A percentile compares a stretch with the other conserved stretches of the same genome.
phyloP scores from a whole-genome alignment of 257 asterid species.

The Solanum boliviense region DNA sequence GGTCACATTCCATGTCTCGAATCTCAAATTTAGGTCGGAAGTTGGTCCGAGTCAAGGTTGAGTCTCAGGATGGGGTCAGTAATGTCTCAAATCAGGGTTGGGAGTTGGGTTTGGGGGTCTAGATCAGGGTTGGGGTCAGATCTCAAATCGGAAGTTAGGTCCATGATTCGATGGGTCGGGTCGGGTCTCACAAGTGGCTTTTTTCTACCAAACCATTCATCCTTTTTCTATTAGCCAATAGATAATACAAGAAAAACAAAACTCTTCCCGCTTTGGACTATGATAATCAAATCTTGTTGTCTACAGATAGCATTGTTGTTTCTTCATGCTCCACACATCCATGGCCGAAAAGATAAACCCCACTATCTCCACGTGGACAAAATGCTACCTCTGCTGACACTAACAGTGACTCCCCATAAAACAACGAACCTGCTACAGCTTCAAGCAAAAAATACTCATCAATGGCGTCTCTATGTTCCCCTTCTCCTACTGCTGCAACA shows the following conservation, averaged over 20 bases:
- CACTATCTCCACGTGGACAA: conserved; percentile 32
- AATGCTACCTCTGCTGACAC: conserved; percentile 29
- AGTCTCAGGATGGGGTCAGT: not conserved
- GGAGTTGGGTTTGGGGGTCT: not conserved
- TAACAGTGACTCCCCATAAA: not conserved
- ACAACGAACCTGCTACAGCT: not conserved
- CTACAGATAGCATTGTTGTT: conserved; percentile 37
- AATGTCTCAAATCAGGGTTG: not conserved
- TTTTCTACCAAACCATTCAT: not conserved
- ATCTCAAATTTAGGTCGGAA: not conserved
- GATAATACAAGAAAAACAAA: not conserved
- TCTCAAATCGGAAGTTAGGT: not conserved
- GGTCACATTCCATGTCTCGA: no score
- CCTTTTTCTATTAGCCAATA: not conserved
- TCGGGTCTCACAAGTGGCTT: not conserved
- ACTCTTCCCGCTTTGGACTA: not conserved
- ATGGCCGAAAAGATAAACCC: conserved; percentile 29
- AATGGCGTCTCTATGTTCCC: conserved; percentile 63
- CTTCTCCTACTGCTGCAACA: conserved; percentile 18
- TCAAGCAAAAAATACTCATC: not conserved
- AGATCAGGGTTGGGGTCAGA: not conserved
- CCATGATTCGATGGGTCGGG: not conserved
- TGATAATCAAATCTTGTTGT: not conserved
- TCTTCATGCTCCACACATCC: conserved; percentile 40
- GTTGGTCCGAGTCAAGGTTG: no score